These are phyloP conservation scores for Trichoderma sp. DNA, from an alignment of 2,329 filamentous ascomycete species.

Conservation along the genomic window DNA sequence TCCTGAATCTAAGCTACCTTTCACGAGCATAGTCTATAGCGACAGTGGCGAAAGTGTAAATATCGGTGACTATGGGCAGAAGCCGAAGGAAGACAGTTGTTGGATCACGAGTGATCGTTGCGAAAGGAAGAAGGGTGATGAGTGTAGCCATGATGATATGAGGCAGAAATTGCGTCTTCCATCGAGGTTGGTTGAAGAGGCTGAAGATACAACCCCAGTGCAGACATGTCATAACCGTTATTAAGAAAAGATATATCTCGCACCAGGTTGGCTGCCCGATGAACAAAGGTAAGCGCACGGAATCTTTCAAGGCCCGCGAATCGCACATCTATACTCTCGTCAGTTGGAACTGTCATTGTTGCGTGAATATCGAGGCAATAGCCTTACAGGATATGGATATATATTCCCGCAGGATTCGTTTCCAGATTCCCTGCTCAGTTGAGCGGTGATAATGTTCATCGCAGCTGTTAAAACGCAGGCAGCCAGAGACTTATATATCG, in stretches of 20 bases:
- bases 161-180: background rate
- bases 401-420: background rate
- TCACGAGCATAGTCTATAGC: constrained; percentile 40
- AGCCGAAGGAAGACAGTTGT: background rate
- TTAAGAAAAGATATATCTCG: background rate
- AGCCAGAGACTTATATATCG: background rate
- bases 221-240: background rate
- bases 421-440: background rate
- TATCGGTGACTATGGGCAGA: background rate
- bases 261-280: background rate
- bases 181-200: background rate
- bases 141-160: background rate
- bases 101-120: background rate
- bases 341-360: background rate
- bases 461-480: background rate
- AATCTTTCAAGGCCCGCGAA: background rate
- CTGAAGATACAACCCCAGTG: constrained; percentile 1
- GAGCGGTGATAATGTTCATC: background rate
- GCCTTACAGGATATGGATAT: background rate
- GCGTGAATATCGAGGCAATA: background rate
- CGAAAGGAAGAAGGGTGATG: background rate
- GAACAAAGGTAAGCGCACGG: background rate
- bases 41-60: background rate
- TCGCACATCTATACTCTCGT: background rate
- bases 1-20: no score